These are phyloP conservation scores for Laburnicola sp. DNA, from an alignment of 2,329 filamentous ascomycete genomes.

Conservation along the genomic window DNA sequence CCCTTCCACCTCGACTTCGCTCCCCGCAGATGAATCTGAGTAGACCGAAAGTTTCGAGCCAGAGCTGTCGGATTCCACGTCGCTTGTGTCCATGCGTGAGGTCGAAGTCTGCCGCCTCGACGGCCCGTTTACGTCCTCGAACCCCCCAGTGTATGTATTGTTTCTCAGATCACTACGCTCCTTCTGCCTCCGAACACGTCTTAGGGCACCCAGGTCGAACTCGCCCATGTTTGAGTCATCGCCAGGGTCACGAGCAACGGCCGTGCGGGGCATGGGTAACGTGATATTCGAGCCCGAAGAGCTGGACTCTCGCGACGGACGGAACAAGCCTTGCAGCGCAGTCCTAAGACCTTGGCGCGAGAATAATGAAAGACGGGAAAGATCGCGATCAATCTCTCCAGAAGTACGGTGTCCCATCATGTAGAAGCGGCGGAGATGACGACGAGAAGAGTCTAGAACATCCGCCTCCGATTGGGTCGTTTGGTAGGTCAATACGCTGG, in stretches of 20 bases:
- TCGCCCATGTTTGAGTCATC: conserved; percentile 18
- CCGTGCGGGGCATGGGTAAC: conserved; percentile 32
- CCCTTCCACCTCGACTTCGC: conserved; percentile 53
- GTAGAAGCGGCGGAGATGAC: conserved; percentile 34
- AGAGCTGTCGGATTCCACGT: conserved; percentile 8
- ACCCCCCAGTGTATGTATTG: conserved; percentile 19
- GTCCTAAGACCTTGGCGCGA: conserved; percentile 31
- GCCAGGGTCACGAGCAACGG: conserved; percentile 23
- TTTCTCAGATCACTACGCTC: conserved; percentile 28
- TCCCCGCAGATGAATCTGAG: conserved; percentile 33
- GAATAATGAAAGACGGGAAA: conserved; percentile 21
- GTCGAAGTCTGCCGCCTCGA: not conserved
- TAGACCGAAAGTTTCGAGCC: conserved; percentile 28
- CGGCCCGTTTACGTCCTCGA: conserved; percentile 15
- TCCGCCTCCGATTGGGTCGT: conserved; percentile 38
- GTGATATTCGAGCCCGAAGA: conserved; percentile 41
- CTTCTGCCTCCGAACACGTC: conserved; percentile 31
- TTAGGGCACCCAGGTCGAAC: conserved; percentile 32
- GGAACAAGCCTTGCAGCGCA: conserved; percentile 37
- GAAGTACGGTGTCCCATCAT: conserved; percentile 31
- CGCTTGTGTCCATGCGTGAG: not conserved
- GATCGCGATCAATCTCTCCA: conserved; percentile 22
- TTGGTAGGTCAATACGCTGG: conserved; percentile 34
- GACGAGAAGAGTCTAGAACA: conserved; percentile 26
- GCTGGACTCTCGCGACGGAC: conserved; percentile 31